phyloP scores from a whole-genome alignment of 2,329 filamentous ascomycete species.

The Trichophyton benhamiae region DNA sequence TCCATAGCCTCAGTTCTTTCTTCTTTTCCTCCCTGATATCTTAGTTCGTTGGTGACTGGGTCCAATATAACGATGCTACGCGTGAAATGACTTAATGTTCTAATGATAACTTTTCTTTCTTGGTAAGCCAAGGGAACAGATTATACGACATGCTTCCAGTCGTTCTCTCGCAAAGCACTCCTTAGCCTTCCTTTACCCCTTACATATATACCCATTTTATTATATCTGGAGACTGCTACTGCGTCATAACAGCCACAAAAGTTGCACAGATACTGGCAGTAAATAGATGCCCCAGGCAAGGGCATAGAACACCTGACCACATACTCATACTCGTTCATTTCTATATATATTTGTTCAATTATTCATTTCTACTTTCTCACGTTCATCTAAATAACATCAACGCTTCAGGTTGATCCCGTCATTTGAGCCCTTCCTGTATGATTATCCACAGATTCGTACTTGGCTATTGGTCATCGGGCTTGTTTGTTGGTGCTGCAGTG shows the following conservation, averaged over 20 bases:
- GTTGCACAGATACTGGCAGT: neutral
- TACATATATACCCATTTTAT: neutral
- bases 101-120: conserved; percentile 5
- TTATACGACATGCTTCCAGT: neutral
- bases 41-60: neutral
- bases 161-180: conserved; percentile 1
- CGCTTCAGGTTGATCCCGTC: neutral
- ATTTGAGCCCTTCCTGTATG: neutral
- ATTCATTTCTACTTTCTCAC: neutral
- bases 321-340: neutral
- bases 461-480: neutral
- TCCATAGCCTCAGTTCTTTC: neutral
- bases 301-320: neutral
- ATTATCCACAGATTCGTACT: neutral
- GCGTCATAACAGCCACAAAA: neutral
- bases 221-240: neutral
- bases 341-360: neutral
- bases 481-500: neutral
- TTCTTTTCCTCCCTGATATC: neutral
- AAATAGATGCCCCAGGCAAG: neutral
- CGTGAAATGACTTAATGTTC: conserved; percentile 3
- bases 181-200: neutral
- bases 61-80: conserved; percentile 1
- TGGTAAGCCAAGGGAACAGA: conserved; percentile 1
- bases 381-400: neutral